A percentile compares a stretch with the other conserved stretches of the same genome.
These are phyloP conservation scores for Colletotrichum costaricense DNA, from an alignment of 2,329 filamentous ascomycete genomes.

Conservation along the genomic window DNA sequence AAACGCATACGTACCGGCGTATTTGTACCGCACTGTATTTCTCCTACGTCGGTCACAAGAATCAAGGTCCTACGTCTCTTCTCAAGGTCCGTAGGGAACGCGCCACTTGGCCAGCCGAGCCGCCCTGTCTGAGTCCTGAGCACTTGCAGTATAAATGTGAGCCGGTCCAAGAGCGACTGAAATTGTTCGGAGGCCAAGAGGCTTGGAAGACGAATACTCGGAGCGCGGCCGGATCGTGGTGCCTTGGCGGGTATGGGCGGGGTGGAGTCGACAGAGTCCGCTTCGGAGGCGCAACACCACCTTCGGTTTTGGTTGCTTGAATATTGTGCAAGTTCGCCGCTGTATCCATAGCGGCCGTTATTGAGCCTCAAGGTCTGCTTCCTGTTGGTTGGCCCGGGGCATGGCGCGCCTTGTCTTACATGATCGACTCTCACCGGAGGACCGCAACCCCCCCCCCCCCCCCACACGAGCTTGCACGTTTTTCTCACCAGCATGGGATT, in stretches of 20 bases:
- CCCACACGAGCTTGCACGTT: neutral
- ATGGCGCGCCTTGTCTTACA: neutral
- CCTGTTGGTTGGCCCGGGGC: neutral
- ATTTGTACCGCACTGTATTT: neutral
- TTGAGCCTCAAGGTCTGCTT: neutral
- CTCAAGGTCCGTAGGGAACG: neutral
- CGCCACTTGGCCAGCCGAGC: neutral
- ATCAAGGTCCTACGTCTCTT: neutral
- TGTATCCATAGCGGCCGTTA: conserved; percentile 8
- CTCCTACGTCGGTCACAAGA: neutral
- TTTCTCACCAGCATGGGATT: neutral
- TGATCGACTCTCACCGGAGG: conserved; percentile 23
- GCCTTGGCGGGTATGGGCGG: conserved; percentile 3
- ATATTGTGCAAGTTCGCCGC: neutral
- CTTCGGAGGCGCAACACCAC: neutral
- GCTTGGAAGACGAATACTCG: conserved; percentile 2
- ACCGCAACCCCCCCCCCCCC: no score
- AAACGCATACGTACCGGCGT: neutral
- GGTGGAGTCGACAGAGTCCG: neutral
- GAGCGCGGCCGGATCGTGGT: conserved; percentile 28
- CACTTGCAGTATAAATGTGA: neutral
- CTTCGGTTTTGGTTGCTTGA: neutral
- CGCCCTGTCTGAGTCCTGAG: neutral
- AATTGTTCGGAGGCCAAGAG: conserved; percentile 9
- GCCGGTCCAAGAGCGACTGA: neutral